Evolutionary conservation across 352 stramenopile genomes (phyloP), one percentile per base, ranked within the genome.

Genomic region (Pythium scleroteichum): DNA sequence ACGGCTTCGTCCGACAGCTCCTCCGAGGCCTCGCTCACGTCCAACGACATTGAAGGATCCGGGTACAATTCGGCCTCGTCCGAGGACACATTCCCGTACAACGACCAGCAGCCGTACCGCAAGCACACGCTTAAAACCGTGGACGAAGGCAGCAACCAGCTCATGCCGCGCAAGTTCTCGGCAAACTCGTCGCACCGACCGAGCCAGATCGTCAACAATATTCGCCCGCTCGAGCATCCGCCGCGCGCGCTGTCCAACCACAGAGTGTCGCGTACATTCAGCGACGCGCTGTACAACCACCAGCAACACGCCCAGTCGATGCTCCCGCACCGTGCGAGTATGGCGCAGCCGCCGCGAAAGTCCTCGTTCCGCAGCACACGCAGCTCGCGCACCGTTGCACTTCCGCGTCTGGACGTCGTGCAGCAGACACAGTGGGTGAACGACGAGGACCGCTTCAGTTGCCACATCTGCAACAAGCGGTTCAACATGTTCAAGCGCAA

Each of bases 401-500:
- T 95, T 13, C 85, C 83, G 9, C 71, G 81, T 52, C 63, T 95
- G 1, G 80, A 92, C 47, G 74, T 93, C 42, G 82, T 92, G 8
- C 83, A 95, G 51, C 73, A 91, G 56, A 86, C 76, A 10, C 85
- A 86, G 53, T 95, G 86, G 86, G 82, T 94, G 13, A 92, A 93
- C 26, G 85, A 94, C 54, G 82, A 93, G 51, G 84, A 93, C 54
- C 80, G 82, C 2, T 90, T 92, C 59, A 92, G 80, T 49, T 95
- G 86, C 60, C 81, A 93, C 66, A 93, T 95, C 26, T 95, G 86
- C 68, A 92, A 90, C 73, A 93, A 92, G 67, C 84, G 84, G 41
- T 94, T 94, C 73, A 93, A 74, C 68, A 78, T 95, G 78, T 94
- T 95, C 59, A 87, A 91, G 60, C 86, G 82, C 56, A 95, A 95